Percentiles rank a stretch among this genome's conserved stretches.
These are phyloP conservation scores for Trypanosoma lewisi DNA, from an alignment of 208 protist genomes.

Conservation along the genomic window DNA sequence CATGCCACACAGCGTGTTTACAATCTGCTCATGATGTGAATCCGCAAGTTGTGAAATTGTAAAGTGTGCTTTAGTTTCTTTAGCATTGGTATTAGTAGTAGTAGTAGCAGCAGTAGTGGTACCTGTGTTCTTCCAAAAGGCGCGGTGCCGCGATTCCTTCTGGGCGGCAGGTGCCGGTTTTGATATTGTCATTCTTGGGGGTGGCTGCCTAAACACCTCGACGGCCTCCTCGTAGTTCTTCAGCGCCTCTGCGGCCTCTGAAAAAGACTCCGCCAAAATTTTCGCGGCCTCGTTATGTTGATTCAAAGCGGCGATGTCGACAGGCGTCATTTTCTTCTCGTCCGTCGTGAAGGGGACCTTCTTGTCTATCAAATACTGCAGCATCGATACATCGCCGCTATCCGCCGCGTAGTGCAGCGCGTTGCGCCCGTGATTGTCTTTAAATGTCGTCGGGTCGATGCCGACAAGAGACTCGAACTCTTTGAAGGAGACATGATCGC, in stretches of 20 bases:
- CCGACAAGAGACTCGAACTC: conserved; percentile 41
- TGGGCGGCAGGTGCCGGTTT: conserved; percentile 47
- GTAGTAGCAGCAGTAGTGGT: background rate
- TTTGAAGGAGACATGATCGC: conserved; percentile 57
- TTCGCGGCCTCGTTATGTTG: conserved; percentile 17
- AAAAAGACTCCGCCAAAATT: conserved; percentile 32
- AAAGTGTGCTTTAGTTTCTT: background rate
- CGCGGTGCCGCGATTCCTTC: conserved; percentile 8
- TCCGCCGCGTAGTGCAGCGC: conserved; percentile 84
- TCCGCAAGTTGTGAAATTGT: conserved; percentile 17
- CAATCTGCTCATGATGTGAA: conserved; percentile 8
- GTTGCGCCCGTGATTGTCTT: conserved; percentile 77
- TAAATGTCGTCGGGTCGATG: conserved; percentile 39
- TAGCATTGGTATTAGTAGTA: background rate
- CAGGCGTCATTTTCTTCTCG: conserved; percentile 67
- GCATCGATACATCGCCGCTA: conserved; percentile 43
- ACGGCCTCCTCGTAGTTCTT: conserved; percentile 53
- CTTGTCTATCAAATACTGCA: conserved; percentile 43
- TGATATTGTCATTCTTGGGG: conserved; percentile 72
- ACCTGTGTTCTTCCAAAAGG: conserved; percentile 29
- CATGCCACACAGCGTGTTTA: background rate
- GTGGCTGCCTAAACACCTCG: conserved; percentile 42
- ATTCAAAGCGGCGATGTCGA: conserved; percentile 77
- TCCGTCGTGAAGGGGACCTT: conserved; percentile 59
- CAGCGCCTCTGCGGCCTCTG: conserved; percentile 24